Evolutionary conservation across 495 filamentous ascomycete genomes (phyloP).

Genomic region (Aspergillus egyptiacus): DNA sequence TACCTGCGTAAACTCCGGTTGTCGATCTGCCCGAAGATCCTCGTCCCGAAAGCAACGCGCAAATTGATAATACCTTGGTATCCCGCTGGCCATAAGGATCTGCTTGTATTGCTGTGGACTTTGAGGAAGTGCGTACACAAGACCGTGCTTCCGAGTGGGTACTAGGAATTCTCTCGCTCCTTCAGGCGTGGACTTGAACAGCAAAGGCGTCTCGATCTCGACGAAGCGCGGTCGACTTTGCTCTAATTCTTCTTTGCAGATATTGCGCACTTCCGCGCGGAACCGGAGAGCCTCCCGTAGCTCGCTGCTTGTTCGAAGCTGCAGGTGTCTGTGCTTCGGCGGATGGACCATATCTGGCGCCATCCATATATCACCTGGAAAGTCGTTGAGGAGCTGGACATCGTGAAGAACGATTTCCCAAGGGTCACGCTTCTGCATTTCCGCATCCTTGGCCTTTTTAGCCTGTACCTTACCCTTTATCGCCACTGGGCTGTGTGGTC

Average conservation of each 20-base stretch:
- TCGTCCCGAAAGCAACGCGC: slow-evolving; percentile 95
- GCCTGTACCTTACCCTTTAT: slow-evolving; percentile 45
- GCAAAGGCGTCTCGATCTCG: slow-evolving; percentile 84
- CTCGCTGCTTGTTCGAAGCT: slow-evolving; percentile 63
- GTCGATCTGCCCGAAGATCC: slow-evolving; percentile 84
- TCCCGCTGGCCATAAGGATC: slow-evolving; percentile 88
- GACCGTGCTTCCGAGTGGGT: slow-evolving; percentile 66
- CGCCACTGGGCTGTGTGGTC: slow-evolving; percentile 46
- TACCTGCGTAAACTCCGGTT: slow-evolving; percentile 96
- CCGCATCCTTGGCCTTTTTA: slow-evolving; percentile 32
- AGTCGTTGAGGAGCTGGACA: slow-evolving; percentile 65
- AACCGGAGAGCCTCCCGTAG: slow-evolving; percentile 59
- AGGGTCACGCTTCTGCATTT: slow-evolving; percentile 25
- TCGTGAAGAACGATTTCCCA: slow-evolving; percentile 59
- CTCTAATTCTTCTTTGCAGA: slow-evolving; percentile 49
- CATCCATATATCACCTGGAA: slow-evolving; percentile 70
- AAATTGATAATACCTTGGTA: slow-evolving; percentile 81
- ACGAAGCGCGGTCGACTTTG: slow-evolving; percentile 47
- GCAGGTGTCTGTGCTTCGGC: slow-evolving; percentile 71
- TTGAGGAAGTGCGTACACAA: slow-evolving; percentile 87
- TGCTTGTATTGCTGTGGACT: slow-evolving; percentile 99
- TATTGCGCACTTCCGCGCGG: slow-evolving; percentile 45
- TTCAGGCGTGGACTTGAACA: slow-evolving; percentile 98
- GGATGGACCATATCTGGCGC: slow-evolving; percentile 65
- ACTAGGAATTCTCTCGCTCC: slow-evolving; percentile 95